phyloP scores from a whole-genome alignment of 495 filamentous ascomycete genomes.

The Hypoxylon fragiforme region DNA sequence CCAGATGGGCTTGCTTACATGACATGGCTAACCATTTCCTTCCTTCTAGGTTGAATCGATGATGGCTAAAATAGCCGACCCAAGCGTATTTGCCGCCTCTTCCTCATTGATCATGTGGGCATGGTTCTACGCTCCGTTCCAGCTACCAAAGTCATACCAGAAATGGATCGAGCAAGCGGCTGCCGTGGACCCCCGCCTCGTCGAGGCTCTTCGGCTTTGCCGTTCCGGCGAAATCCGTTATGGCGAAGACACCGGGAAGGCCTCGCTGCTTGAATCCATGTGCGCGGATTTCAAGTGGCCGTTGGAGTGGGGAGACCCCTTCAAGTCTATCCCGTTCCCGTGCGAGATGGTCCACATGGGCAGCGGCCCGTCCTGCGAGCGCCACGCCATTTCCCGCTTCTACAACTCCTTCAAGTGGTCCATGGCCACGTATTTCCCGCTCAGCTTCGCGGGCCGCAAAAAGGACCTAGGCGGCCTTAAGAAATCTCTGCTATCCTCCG shows the following conservation, averaged over 20 bases:
- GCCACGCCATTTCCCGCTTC: conserved; percentile 74
- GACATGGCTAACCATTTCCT: conserved; percentile 16
- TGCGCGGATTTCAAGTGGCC: conserved; percentile 74
- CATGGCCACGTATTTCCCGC: conserved; percentile 77
- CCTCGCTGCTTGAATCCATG: conserved; percentile 70
- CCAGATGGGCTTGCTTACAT: not conserved
- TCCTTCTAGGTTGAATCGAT: conserved; percentile 52
- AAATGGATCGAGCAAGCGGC: conserved; percentile 85
- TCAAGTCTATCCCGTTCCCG: conserved; percentile 71
- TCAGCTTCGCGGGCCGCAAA: conserved; percentile 68
- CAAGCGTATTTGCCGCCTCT: conserved; percentile 74
- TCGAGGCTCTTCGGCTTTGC: conserved; percentile 71
- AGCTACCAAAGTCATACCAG: conserved; percentile 74
- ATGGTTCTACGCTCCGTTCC: conserved; percentile 76
- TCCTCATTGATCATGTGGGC: conserved; percentile 88
- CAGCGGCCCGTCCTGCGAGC: conserved; percentile 74
- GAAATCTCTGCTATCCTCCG: conserved; percentile 61
- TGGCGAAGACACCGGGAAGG: conserved; percentile 77
- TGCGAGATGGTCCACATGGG: conserved; percentile 91
- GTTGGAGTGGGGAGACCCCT: conserved; percentile 74
- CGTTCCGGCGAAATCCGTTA: conserved; percentile 68
- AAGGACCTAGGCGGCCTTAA: conserved; percentile 47
- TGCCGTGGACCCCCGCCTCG: conserved; percentile 75
- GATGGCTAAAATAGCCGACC: conserved; percentile 61
- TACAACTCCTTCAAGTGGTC: conserved; percentile 71